Evolutionary conservation across 1,284 basidiomycete genomes (phyloP).

Genomic region (Phenoliferia sp.): DNA sequence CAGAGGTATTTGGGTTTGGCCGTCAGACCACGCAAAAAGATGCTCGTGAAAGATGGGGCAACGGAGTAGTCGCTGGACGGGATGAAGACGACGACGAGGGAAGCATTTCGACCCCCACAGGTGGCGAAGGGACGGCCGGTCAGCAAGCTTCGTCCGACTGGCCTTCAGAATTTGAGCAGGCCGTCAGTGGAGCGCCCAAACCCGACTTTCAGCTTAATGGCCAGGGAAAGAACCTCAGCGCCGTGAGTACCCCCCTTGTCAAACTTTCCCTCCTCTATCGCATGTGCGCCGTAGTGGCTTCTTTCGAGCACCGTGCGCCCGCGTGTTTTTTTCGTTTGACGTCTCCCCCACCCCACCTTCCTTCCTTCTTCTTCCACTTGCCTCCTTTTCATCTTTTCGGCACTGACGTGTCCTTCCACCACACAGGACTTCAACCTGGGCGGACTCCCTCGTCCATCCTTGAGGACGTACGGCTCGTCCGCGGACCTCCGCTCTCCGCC

Average conservation of each 20-base stretch:
- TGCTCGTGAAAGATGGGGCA: constrained; percentile 8
- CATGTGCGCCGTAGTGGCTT: too few species aligned
- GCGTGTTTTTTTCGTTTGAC: background rate
- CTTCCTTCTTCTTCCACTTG: background rate
- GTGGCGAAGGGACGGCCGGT: background rate
- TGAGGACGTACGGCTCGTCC: constrained; percentile 12
- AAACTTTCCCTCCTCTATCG: background rate
- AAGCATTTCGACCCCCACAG: background rate
- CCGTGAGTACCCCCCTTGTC: background rate
- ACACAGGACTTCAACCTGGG: constrained; percentile 21
- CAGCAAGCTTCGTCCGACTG: background rate
- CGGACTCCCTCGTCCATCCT: constrained; percentile 11
- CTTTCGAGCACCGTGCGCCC: background rate
- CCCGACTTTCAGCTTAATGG: background rate
- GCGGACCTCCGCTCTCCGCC: constrained; percentile 24
- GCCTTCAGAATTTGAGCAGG: background rate
- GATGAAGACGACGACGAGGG: constrained; percentile 10
- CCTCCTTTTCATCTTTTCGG: background rate
- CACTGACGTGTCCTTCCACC: background rate
- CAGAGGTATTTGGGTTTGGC: constrained; percentile 32
- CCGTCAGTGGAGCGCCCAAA: background rate
- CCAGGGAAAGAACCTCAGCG: background rate
- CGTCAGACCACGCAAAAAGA: constrained; percentile 4
- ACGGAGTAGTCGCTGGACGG: background rate
- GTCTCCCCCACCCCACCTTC: background rate